A percentile compares a stretch with the other conserved stretches of the same genome.
These are phyloP conservation scores for Colletotrichum eremochloae DNA, from an alignment of 2,329 filamentous ascomycete genomes.

Conservation along the genomic window DNA sequence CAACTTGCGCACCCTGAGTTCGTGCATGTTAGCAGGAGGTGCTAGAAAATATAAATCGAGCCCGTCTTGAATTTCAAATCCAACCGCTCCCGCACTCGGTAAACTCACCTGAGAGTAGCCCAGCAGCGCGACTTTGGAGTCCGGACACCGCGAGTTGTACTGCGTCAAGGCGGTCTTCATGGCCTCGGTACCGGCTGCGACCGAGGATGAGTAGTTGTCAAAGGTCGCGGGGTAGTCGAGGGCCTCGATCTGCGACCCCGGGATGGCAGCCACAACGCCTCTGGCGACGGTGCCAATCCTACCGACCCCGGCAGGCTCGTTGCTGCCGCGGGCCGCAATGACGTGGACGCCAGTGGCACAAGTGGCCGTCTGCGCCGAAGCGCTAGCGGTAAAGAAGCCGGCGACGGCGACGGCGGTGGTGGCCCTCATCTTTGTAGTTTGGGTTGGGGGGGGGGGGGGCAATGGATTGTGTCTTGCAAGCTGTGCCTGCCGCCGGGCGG, in stretches of 20 bases:
- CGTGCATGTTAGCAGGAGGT: constrained; percentile 19
- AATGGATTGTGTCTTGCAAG: neutral
- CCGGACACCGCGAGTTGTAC: constrained; percentile 54
- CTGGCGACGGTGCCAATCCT: constrained; percentile 51
- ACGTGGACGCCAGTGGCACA: constrained; percentile 57
- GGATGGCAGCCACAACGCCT: constrained; percentile 50
- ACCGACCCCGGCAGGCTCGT: constrained; percentile 52
- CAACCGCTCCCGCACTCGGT: neutral
- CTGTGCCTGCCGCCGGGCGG: neutral
- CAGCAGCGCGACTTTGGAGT: constrained; percentile 56
- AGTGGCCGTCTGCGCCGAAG: constrained; percentile 43
- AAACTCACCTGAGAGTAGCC: constrained; percentile 57
- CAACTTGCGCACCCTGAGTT: constrained; percentile 55
- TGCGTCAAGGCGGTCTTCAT: constrained; percentile 49
- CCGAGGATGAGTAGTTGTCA: constrained; percentile 52
- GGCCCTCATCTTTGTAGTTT: constrained; percentile 15
- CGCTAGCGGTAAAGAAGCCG: constrained; percentile 46
- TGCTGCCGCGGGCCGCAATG: constrained; percentile 56
- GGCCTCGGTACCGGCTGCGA: constrained; percentile 50
- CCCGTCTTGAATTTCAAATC: neutral
- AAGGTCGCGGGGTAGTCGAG: constrained; percentile 57
- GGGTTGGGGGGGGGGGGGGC: too few relatives aligned
- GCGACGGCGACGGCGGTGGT: constrained; percentile 28
- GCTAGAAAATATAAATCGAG: constrained; percentile 8
- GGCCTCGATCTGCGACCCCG: constrained; percentile 51